Conservation (phyloP, 768 basidiomycete genomes). For the Suillus occidentalis region DNA sequence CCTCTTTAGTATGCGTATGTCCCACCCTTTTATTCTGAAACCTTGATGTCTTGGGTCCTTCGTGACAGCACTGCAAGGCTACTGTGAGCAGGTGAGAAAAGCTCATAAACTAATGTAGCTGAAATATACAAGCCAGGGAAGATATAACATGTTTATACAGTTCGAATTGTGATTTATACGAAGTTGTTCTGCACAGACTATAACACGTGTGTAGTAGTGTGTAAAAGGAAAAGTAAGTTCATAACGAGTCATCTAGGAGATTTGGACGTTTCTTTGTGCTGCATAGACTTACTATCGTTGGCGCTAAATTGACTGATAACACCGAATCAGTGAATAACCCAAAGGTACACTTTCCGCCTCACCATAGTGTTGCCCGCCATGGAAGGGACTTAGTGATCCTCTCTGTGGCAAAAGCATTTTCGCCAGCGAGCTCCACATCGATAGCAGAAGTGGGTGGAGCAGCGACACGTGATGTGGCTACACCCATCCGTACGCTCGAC, state of each 20-base stretch:
- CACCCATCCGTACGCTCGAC: slow-evolving; percentile 58
- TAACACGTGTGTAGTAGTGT: background rate
- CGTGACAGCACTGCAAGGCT: background rate
- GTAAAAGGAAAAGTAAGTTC: background rate
- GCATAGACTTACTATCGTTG: background rate
- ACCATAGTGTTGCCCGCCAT: background rate
- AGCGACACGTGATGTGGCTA: slow-evolving; percentile 59
- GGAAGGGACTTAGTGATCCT: background rate
- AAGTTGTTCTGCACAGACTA: background rate
- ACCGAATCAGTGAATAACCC: background rate
- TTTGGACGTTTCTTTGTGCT: background rate
- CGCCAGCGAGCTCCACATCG: slow-evolving; percentile 17
- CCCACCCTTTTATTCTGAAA: background rate
- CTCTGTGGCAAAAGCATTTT: slow-evolving; percentile 9
- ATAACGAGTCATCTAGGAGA: background rate
- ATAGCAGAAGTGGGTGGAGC: slow-evolving; percentile 30
- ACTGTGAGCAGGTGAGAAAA: background rate
- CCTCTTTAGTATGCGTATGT: background rate
- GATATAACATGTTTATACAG: background rate
- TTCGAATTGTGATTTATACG: background rate
- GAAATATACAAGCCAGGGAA: background rate
- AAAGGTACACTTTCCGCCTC: background rate
- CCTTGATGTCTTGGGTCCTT: background rate
- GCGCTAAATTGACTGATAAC: background rate
- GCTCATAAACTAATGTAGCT: background rate